phyloP scores from a whole-genome alignment of 2,329 filamentous ascomycete species.

The Epicoccum sorghinum region DNA sequence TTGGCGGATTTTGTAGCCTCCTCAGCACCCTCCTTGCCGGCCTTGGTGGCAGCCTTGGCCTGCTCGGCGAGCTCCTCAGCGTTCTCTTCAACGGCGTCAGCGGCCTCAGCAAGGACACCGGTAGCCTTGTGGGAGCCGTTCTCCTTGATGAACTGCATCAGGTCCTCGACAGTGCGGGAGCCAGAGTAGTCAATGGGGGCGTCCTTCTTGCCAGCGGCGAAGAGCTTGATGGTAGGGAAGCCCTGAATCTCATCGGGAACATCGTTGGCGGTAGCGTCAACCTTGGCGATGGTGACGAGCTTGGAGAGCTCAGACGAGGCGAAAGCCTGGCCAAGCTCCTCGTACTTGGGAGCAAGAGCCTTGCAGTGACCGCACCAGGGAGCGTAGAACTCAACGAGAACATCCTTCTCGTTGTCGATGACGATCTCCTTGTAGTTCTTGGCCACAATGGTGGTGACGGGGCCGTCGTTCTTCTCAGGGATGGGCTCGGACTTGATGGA shows the following conservation, averaged over 20 bases:
- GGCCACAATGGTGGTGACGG: conserved; percentile 87
- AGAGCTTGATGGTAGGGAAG: conserved; percentile 99
- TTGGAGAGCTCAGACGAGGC: conserved; percentile 56
- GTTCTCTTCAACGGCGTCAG: conserved; percentile 56
- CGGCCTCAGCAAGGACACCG: conserved; percentile 64
- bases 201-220: conserved; percentile 86
- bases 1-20: conserved; percentile 46
- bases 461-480: conserved; percentile 89
- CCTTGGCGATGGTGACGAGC: conserved; percentile 79
- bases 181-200: conserved; percentile 86
- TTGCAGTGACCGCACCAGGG: conserved; percentile 80
- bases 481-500: conserved; percentile 99
- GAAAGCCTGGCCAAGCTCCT: conserved; percentile 66
- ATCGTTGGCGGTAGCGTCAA: conserved; percentile 95
- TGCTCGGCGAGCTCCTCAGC: conserved; percentile 49
- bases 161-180: conserved; percentile 86
- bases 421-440: conserved; percentile 93
- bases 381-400: conserved; percentile 97
- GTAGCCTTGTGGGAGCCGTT: conserved; percentile 89
- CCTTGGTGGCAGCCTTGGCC: conserved; percentile 47
- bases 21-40: conserved; percentile 46
- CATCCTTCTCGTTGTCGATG: conserved; percentile 93
- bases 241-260: conserved; percentile 95
- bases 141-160: conserved; percentile 90
- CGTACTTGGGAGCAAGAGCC: conserved; percentile 71